Percentiles rank a stretch among this genome's conserved stretches.
Conservation (phyloP, 108 stramenopile genomes). For the Cyclostephanos tholiformis region DNA sequence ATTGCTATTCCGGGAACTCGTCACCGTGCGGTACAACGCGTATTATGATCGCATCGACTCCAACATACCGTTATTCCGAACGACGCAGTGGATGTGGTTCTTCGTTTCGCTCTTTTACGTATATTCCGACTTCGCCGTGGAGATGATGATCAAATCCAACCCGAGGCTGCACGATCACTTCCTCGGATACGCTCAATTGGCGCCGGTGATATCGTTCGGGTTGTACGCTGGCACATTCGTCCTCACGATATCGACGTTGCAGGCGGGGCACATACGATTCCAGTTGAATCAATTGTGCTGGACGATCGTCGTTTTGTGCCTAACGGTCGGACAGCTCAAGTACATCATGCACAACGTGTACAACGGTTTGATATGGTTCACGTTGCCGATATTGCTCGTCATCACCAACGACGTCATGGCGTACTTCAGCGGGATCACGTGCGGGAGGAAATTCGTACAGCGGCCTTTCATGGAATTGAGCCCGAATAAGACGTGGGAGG, state of each 20-base stretch:
- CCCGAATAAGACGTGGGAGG: constrained; percentile 99
- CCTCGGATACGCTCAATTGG: constrained; percentile 63
- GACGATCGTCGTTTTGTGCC: constrained; percentile 92
- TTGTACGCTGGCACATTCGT: constrained; percentile 90
- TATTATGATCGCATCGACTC: constrained; percentile 77
- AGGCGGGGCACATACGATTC: constrained; percentile 89
- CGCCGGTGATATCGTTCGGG: constrained; percentile 65
- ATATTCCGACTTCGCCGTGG: constrained; percentile 77
- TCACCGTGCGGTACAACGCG: constrained; percentile 90
- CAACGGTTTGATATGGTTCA: constrained; percentile 98
- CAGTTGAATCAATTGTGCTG: constrained; percentile 97
- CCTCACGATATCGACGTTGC: constrained; percentile 91
- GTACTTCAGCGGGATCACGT: constrained; percentile 91
- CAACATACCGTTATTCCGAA: constrained; percentile 96
- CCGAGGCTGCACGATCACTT: constrained; percentile 58
- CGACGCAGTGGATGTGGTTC: constrained; percentile 99
- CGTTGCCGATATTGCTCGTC: constrained; percentile 91
- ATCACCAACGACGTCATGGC: constrained; percentile 97
- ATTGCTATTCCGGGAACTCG: constrained; percentile 93
- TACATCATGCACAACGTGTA: constrained; percentile 96
- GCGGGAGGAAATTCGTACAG: constrained; percentile 92
- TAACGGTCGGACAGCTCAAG: constrained; percentile 93
- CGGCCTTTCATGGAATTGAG: constrained; percentile 86
- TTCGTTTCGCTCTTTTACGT: constrained; percentile 89
- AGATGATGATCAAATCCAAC: constrained; percentile 75